These are phyloP conservation scores for Volvariella volvacea DNA, from an alignment of 1,284 basidiomycete species.

Conservation along the genomic window DNA sequence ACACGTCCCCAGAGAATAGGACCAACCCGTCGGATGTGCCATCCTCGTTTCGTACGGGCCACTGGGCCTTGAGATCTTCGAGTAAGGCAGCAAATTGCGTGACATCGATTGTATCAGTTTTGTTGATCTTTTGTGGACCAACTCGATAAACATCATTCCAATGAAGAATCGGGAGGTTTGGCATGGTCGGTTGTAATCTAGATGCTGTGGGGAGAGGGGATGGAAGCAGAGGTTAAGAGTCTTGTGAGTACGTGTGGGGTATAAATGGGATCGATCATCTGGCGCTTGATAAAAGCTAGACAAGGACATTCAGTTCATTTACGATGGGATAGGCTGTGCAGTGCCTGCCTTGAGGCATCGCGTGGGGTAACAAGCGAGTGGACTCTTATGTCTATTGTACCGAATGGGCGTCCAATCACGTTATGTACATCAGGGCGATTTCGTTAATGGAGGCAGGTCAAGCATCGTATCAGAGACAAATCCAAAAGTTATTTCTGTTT, in stretches of 20 bases:
- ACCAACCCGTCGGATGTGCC: slow-evolving; percentile 66
- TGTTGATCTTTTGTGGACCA: slow-evolving; percentile 59
- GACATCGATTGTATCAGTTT: slow-evolving; percentile 64
- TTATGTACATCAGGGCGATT: no score
- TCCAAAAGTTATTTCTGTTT: slow-evolving; percentile 75
- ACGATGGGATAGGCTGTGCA: not conserved
- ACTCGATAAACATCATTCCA: slow-evolving; percentile 80
- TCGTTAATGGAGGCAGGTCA: not conserved
- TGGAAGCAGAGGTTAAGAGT: no score
- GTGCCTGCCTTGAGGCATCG: not conserved
- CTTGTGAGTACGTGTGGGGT: no score
- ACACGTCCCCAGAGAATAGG: slow-evolving; percentile 86
- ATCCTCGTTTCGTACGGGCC: slow-evolving; percentile 40
- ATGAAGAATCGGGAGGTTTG: slow-evolving; percentile 36
- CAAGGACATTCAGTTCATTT: not conserved
- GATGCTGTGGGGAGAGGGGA: not conserved
- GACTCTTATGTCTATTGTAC: no score
- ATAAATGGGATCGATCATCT: no score
- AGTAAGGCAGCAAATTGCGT: slow-evolving; percentile 66
- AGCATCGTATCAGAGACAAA: slow-evolving; percentile 23
- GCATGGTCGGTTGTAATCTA: slow-evolving; percentile 8
- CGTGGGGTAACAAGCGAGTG: no score
- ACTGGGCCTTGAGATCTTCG: slow-evolving; percentile 48
- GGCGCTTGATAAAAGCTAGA: no score
- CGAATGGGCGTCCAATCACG: no score